Base-by-base conservation (phyloP, 2,329 filamentous ascomycete genomes). In the Clonostachys byssicola region DNA sequence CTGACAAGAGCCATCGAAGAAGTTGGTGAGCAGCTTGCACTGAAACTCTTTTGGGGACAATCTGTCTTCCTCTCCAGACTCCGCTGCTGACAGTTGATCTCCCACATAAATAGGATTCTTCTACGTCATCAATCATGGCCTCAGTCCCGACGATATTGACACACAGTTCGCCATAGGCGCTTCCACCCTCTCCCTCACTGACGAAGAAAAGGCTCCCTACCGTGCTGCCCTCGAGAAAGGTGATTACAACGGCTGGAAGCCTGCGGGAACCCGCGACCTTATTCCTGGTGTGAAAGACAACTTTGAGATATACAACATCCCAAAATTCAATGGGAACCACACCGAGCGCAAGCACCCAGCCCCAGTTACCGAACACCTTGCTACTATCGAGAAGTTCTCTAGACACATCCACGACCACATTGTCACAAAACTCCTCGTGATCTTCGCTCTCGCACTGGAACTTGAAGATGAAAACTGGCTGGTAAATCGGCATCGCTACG, bases 101-200 rank as follows among this genome's bases (percentile, higher is more conserved):
- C 23, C 10, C 9, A 30, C 23, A 7, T 6, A 17, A 14, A 33
- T 33, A 18, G 63, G 79, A 0, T 79, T 83, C 63, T 84, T 83
- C 63, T 82, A 83, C 49, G 73, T 83, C 17, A 77, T 74, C 48
- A 81, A 83, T 61, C 83, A 78, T 50, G 79, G 78, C 35, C 67
- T 84, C 13, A 65, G 63, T 1, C 77, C 82, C 58, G 78, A 82
- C 42, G 67, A 81, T 57, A 70, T 84, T 2, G 73, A 83, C 51
- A 66, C 68, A 7, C 80, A 84, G 51, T 83, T 83, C 51, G 78
- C 79, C 9, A 69, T 85, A 2, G 80, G 74, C 2, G 76, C 78
- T 47, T 68, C 77, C 34, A 74, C 84, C 51, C 83, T 82, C 54
- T 57, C 72, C 5, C 63, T 84, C 1, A 70, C 79, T 0, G 65